A percentile compares a stretch with the other conserved stretches of the same genome.
These are phyloP conservation scores for Digitaria exilis DNA, from an alignment of 202 grass and related monocot genomes.

Conservation along the genomic window DNA sequence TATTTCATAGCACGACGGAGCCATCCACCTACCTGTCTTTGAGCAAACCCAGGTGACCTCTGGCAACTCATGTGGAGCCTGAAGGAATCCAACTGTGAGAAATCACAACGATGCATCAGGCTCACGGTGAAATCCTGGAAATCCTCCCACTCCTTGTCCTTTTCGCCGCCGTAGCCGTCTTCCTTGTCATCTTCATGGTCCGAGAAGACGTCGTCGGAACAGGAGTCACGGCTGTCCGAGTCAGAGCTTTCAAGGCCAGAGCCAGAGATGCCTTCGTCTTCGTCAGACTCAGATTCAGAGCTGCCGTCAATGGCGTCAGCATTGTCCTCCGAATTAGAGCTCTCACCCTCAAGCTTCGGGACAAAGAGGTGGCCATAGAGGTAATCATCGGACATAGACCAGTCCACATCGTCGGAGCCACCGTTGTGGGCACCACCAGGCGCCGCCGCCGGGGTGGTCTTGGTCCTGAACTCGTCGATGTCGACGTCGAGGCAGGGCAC, in stretches of 20 bases:
- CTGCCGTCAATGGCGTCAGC: background rate
- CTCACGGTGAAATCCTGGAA: conserved; percentile 9
- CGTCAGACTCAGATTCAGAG: too few relatives aligned
- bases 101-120: background rate
- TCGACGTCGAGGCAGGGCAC: conserved; percentile 32
- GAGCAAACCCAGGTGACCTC: background rate
- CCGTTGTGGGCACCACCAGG: too few relatives aligned
- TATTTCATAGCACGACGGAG: background rate
- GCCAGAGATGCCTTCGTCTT: background rate
- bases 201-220: too few relatives aligned
- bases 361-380: background rate
- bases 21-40: background rate
- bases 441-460: background rate
- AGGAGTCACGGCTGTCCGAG: background rate
- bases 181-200: background rate
- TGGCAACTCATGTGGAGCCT: background rate
- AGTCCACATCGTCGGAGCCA: too few relatives aligned
- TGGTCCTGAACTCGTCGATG: background rate
- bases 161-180: background rate
- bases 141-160: background rate
- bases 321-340: background rate
- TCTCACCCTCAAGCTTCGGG: too few relatives aligned
- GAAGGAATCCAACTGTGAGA: conserved; percentile 22
- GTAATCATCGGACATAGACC: background rate
- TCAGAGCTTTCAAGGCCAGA: background rate